A percentile compares a stretch with the other conserved stretches of the same genome.
Evolutionary conservation across 352 stramenopile genomes (phyloP).

Genomic region (Phytophthora pini): DNA sequence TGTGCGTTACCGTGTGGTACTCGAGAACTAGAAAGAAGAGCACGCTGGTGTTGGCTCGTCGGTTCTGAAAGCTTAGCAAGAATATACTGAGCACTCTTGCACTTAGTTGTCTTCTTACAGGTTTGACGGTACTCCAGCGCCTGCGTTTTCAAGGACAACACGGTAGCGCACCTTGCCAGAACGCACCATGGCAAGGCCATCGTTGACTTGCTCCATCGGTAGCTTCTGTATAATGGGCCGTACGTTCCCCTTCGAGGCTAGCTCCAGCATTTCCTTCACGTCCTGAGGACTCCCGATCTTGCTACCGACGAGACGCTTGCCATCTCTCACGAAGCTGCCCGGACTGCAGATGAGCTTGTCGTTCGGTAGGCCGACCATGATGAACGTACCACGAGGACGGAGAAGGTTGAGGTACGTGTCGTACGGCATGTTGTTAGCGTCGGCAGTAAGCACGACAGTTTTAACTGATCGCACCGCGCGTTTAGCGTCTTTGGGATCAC

Average conservation of each 20-base stretch:
- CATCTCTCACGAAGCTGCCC: conserved; percentile 9
- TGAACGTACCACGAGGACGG: conserved; percentile 53
- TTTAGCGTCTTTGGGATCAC: conserved; percentile 30
- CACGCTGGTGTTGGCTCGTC: too few species aligned
- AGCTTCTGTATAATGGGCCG: not conserved
- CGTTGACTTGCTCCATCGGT: not conserved
- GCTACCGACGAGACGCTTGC: not conserved
- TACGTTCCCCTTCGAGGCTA: not conserved
- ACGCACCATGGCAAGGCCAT: not conserved
- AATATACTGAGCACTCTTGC: too few species aligned
- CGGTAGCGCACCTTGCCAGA: not conserved
- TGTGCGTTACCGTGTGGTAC: conserved; percentile 25
- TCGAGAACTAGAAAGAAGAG: conserved; percentile 21
- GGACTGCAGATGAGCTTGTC: conserved; percentile 44
- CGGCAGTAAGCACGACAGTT: conserved; percentile 71
- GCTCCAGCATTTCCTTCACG: not conserved
- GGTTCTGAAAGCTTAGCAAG: too few species aligned
- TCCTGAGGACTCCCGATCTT: not conserved
- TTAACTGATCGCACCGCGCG: conserved; percentile 37
- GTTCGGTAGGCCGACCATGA: conserved; percentile 67
- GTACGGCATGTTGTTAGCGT: conserved; percentile 50
- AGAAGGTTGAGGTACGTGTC: conserved; percentile 56
- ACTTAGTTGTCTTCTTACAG: too few species aligned
- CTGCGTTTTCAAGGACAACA: too few species aligned
- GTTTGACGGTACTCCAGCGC: too few species aligned